Evolutionary conservation across 176 grass and related monocot genomes (phyloP).

Genomic region (Metroxylon sagu): DNA sequence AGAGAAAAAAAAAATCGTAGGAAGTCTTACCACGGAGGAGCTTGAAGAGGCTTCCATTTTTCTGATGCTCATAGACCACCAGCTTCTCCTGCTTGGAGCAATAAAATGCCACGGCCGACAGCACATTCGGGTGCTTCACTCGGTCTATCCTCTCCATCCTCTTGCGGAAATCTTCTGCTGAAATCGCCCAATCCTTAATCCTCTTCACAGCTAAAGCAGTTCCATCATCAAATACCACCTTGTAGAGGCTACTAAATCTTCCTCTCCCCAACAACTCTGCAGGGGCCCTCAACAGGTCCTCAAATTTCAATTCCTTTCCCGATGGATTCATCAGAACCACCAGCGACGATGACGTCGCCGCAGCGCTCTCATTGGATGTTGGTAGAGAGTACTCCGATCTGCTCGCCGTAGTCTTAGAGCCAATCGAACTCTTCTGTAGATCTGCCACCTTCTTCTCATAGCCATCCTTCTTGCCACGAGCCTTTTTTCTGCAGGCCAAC

Average conservation of each 20-base stretch:
- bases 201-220: constrained; percentile 54
- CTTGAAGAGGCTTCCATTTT: constrained; percentile 41
- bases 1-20: neutral
- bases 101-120: constrained; percentile 52
- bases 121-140: constrained; percentile 36
- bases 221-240: constrained; percentile 37
- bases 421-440: constrained; percentile 1
- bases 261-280: constrained; percentile 65
- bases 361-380: neutral
- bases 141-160: constrained; percentile 39
- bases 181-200: constrained; percentile 35
- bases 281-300: constrained; percentile 57
- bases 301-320: constrained; percentile 39
- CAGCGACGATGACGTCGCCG: neutral
- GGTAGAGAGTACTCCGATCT: constrained; percentile 2
- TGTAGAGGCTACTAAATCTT: constrained; percentile 57
- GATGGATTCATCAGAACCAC: neutral
- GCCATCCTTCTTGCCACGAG: constrained; percentile 8
- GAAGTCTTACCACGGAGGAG: constrained; percentile 38
- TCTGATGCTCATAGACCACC: constrained; percentile 57
- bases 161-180: constrained; percentile 31
- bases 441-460: neutral
- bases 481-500: constrained; percentile 24
- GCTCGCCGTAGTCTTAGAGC: constrained; percentile 22
- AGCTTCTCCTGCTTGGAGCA: constrained; percentile 65